Base-by-base conservation (phyloP, 352 stramenopile species). In the Phytophthora idaei region DNA sequence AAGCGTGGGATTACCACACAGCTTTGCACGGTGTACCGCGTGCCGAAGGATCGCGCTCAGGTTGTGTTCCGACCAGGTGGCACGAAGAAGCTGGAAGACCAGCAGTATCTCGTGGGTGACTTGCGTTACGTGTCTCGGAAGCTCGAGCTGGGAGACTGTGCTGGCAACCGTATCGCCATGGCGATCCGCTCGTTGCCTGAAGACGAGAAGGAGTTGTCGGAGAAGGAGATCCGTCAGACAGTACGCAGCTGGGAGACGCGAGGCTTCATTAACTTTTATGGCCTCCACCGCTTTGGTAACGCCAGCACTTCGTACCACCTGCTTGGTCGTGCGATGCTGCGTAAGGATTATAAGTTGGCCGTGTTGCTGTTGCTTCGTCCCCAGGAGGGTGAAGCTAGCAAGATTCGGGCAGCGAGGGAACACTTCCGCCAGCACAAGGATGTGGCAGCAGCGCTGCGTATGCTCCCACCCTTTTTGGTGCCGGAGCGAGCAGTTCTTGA, bases 201-300 rank as follows among this genome's bases (percentile, higher is more conserved):
- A 37, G 64, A 85, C 5, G 71, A 87, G n/a, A 80, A 90, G 27
- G 64, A 92, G 21, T 39, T 78, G 8, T 66, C 69, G 1, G 56
- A 67, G 4, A 67, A 72, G 12, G 62, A 73, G 1, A 61, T 92
- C 5, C 37, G 63, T 0, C 62, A 71, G 0, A 63, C 79, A 10
- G 65, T 97, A 2, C 25, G 50, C 6, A 57, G 54, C 27, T 97
- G 91, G 87, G 55, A 76, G 28, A 37, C 44, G 8, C 69, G 73
- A 29, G 97, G 97, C 3, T 99, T 99, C 68, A 92, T 98, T 57
- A 99, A 99, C 69, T 99, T 98, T 78, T 99, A 98, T 72, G 96
- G 97, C 8, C 90, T 98, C 62, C 94, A 98, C 73, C 83, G 92
- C 78, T 99, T 98, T 76, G 96, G 83, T 74, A 97, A 73, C 78